Evolutionary conservation across 1,284 basidiomycete species (phyloP), one percentile per base, ranked within the genome.

Genomic region (Melampsora americana): DNA sequence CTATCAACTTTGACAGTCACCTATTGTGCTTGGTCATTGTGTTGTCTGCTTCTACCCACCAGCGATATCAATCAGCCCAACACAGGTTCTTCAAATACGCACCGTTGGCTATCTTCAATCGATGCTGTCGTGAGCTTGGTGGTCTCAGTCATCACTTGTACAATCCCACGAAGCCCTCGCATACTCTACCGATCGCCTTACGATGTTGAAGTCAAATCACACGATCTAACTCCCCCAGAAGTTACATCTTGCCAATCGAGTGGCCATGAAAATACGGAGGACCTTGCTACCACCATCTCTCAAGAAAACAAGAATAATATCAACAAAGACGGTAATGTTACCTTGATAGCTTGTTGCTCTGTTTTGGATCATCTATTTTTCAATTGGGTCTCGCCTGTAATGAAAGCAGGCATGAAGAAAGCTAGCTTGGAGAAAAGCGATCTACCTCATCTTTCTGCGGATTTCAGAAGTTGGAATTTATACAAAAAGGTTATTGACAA

Each of bases 401-500:
- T 64, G 28, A 18, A 64, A n/a, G 35, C 35, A 28, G 61, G 61
- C n/a, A 42, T 64, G 28, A 30, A 64, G 32, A 32, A 64, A 64
- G 28, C 35, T 16, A 23, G 30, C 11, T 30, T 64, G 30, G 28
- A 30, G 35, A 30, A 42, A 42, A 30, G n/a, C 11, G 61, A 64
- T 39, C 9, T 64, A 64, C 61, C 61, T n/a, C 30, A 32, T 64
- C 35, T 64, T n/a, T 26, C 61, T 11, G 28, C 61, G 20, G 61
- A 64, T 64, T 64, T 32, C 18, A 64, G 61, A 39, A 64, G 61
- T 39, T 64, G 61, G 61, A 64, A 64, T 39, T 39, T 64, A 39
- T 64, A 32, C 35, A 39, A 64, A 20, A 64, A 64, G 18, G 26
- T 30, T 9, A 32, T 30, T n/a, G 35, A 30, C 20, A 64, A 30